These are phyloP conservation scores for Cucurbita argyrosperma DNA, from an alignment of 306 rosid species.

Conservation along the genomic window DNA sequence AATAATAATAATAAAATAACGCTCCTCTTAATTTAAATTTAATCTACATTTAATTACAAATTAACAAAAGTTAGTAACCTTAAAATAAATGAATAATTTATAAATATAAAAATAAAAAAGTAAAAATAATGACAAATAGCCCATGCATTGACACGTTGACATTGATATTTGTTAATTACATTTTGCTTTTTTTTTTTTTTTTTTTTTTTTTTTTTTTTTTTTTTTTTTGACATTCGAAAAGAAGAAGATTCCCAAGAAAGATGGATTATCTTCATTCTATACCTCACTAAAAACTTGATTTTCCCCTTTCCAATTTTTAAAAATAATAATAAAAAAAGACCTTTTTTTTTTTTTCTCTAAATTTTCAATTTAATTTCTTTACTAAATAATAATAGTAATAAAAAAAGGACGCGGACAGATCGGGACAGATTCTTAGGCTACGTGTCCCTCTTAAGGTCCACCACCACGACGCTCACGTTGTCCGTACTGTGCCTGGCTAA, in stretches of 20 bases:
- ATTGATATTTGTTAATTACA: neutral
- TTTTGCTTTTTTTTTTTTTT: neutral
- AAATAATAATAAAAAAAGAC: neutral
- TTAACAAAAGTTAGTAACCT: too few species aligned
- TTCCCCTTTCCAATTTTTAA: neutral
- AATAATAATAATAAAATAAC: too few species aligned
- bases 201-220: neutral
- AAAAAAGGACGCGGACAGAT: neutral
- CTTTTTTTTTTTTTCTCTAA: neutral
- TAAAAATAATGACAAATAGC: neutral
- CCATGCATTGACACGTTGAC: neutral
- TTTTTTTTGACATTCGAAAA: neutral
- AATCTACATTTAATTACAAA: too few species aligned
- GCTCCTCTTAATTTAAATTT: too few species aligned
- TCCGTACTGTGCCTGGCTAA: conserved; percentile 42
- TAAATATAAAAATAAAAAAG: too few species aligned
- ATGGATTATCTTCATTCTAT: neutral
- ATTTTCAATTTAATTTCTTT: neutral
- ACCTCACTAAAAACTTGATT: neutral
- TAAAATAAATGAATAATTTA: neutral
- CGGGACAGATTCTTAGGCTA: neutral
- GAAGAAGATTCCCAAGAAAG: neutral
- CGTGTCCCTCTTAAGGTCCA: conserved; percentile 24
- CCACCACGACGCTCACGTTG: conserved; percentile 51
- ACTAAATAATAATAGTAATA: neutral